A percentile compares a stretch with the other conserved stretches of the same genome.
Evolutionary conservation across 495 filamentous ascomycete genomes (phyloP).

Genomic region (Aspergillus egyptiacus): DNA sequence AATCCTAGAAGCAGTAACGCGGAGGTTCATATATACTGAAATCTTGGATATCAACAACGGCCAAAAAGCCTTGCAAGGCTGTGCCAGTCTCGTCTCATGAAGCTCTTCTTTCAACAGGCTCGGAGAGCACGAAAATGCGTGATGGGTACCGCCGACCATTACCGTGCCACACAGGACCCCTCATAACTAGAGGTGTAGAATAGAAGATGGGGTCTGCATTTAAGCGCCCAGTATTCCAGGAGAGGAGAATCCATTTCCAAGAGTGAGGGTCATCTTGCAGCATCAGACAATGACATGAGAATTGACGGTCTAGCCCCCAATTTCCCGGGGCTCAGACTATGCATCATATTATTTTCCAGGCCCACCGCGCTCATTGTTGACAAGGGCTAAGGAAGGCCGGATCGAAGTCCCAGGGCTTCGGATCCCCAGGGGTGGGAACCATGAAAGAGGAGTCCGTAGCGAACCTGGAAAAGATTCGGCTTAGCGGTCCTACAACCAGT

Average conservation of each 20-base stretch:
- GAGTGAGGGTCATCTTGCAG: slow-evolving; percentile 14
- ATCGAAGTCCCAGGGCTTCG: slow-evolving; percentile 21
- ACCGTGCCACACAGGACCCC: slow-evolving; percentile 32
- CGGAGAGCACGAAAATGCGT: slow-evolving; percentile 29
- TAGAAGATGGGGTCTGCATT: slow-evolving; percentile 37
- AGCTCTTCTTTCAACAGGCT: slow-evolving; percentile 35
- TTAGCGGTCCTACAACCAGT: slow-evolving; percentile 17
- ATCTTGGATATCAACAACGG: slow-evolving; percentile 25
- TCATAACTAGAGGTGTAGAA: slow-evolving; percentile 25
- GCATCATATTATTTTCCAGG: slow-evolving; percentile 16
- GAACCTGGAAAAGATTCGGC: slow-evolving; percentile 12
- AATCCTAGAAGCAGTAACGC: slow-evolving; percentile 9
- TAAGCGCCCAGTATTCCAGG: slow-evolving; percentile 32
- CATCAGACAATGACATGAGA: slow-evolving; percentile 17
- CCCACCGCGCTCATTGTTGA: slow-evolving; percentile 19
- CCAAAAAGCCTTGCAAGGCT: slow-evolving; percentile 38
- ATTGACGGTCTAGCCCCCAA: slow-evolving; percentile 23
- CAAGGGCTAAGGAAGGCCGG: slow-evolving; percentile 16
- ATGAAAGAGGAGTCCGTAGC: slow-evolving; percentile 14
- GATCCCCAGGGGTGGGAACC: slow-evolving; percentile 21
- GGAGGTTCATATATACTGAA: slow-evolving; percentile 20
- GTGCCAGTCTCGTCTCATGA: slow-evolving; percentile 25
- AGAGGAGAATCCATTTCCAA: slow-evolving; percentile 14
- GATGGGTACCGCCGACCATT: slow-evolving; percentile 30
- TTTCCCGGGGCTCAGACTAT: slow-evolving; percentile 25